A percentile compares a stretch with the other conserved stretches of the same genome.
Conservation (phyloP, 2,329 filamentous ascomycete genomes). For the Microsporum audouinii region DNA sequence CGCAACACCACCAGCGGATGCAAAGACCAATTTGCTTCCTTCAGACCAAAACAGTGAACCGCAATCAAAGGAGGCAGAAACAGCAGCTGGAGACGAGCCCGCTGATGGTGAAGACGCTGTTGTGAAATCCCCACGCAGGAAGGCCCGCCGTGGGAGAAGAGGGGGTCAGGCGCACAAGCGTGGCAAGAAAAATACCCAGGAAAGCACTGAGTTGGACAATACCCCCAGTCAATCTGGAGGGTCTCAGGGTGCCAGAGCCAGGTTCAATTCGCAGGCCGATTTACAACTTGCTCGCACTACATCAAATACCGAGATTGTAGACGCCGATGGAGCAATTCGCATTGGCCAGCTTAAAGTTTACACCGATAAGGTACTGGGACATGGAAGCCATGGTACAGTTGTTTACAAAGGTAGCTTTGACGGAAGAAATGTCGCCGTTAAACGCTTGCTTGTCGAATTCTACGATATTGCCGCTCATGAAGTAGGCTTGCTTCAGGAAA, state of each 20-base stretch:
- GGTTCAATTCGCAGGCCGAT: conserved; percentile 49
- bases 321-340: conserved; percentile 49
- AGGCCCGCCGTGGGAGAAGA: conserved; percentile 57
- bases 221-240: conserved; percentile 42
- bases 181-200: conserved; percentile 42
- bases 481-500: conserved; percentile 78
- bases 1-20: neutral
- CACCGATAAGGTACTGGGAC: conserved; percentile 50
- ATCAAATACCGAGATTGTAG: conserved; percentile 44
- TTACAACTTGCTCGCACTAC: conserved; percentile 42
- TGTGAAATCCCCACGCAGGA: conserved; percentile 45
- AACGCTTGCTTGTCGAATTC: conserved; percentile 91
- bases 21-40: conserved; percentile 3
- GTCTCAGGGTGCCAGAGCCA: conserved; percentile 35
- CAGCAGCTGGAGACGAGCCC: conserved; percentile 24
- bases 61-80: conserved; percentile 32
- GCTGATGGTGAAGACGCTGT: conserved; percentile 23
- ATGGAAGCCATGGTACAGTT: conserved; percentile 91
- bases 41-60: conserved; percentile 18
- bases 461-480: conserved; percentile 93
- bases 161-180: conserved; percentile 56
- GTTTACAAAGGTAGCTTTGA: conserved; percentile 94
- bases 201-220: conserved; percentile 45
- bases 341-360: conserved; percentile 52
- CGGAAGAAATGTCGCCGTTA: conserved; percentile 84